phyloP scores from a whole-genome alignment of 345 rosid genomes.

The Aquilaria yunnanensis region DNA sequence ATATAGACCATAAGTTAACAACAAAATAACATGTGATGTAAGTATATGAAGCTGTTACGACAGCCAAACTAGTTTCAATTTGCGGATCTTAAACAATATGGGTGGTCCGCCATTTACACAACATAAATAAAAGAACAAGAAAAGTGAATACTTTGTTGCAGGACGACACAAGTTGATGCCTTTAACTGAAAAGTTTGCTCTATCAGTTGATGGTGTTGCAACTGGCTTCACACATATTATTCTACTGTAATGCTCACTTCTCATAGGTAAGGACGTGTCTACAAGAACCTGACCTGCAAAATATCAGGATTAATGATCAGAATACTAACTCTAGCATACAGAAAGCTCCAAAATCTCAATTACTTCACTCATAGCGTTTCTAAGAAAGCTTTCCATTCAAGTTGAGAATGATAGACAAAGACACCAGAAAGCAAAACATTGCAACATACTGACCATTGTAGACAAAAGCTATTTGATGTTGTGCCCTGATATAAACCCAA shows the following conservation, averaged over 20 bases:
- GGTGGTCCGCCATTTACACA: not conserved
- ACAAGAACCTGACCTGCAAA: constrained; percentile 80
- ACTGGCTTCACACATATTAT: constrained; percentile 72
- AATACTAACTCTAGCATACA: constrained; percentile 14
- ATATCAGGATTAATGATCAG: constrained; percentile 4
- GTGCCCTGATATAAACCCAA: constrained; percentile 73
- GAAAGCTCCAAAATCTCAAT: not conserved
- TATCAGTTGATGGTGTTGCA: constrained; percentile 57
- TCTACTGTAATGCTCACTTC: constrained; percentile 48
- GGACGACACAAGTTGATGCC: constrained; percentile 72
- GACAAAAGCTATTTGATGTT: constrained; percentile 77
- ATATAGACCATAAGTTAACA: not conserved
- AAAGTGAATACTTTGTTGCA: constrained; percentile 53
- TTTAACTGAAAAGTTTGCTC: constrained; percentile 59
- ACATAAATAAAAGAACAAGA: constrained; percentile 6
- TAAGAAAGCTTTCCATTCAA: no score
- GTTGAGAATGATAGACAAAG: not conserved
- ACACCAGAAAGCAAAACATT: constrained; percentile 1
- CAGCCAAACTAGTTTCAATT: no score
- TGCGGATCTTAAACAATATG: no score
- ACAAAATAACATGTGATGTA: not conserved
- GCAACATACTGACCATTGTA: constrained; percentile 52
- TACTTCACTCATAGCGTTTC: not conserved
- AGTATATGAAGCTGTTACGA: not conserved
- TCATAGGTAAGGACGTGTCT: constrained; percentile 58